A percentile compares a stretch with the other conserved stretches of the same genome.
Evolutionary conservation across 2,329 filamentous ascomycete species (phyloP).

Genomic region (Sphaerulina musiva): DNA sequence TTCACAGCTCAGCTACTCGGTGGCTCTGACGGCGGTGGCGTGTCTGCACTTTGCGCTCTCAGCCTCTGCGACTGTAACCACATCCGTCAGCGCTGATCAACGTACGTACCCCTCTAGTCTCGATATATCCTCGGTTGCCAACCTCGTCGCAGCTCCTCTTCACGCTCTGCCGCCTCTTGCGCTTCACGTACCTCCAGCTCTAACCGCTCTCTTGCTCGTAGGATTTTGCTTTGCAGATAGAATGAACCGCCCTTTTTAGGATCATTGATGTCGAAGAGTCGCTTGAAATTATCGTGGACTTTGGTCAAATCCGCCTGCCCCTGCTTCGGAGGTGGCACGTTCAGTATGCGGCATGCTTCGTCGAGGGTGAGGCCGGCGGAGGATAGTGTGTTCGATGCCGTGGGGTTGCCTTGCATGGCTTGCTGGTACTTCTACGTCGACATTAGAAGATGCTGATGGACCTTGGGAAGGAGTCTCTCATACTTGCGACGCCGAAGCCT

Average conservation of each 20-base stretch:
- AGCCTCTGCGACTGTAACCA: conserved; percentile 27
- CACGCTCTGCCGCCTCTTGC: conserved; percentile 62
- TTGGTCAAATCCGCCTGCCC: conserved; percentile 72
- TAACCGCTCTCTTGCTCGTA: conserved; percentile 84
- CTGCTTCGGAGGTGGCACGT: conserved; percentile 79
- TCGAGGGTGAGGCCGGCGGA: conserved; percentile 79
- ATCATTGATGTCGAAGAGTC: conserved; percentile 88
- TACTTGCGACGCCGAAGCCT: conserved; percentile 68
- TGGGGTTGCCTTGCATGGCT: conserved; percentile 19
- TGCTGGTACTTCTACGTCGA: conserved; percentile 46
- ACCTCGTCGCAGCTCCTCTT: conserved; percentile 73
- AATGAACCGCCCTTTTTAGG: conserved; percentile 95
- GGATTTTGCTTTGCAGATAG: conserved; percentile 94
- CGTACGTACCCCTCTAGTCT: conserved; percentile 48
- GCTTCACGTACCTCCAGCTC: conserved; percentile 75
- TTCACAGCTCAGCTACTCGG: conserved; percentile 9
- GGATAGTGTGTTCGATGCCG: conserved; percentile 49
- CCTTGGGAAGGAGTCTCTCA: not conserved
- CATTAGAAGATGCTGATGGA: not conserved
- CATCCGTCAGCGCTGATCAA: conserved; percentile 19
- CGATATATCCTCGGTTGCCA: conserved; percentile 96
- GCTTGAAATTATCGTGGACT: conserved; percentile 83
- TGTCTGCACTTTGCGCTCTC: conserved; percentile 23
- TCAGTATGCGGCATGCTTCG: conserved; percentile 94
- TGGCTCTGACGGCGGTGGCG: conserved; percentile 12